phyloP scores from a whole-genome alignment of 768 basidiomycete species.

The Sutorius australiensis region DNA sequence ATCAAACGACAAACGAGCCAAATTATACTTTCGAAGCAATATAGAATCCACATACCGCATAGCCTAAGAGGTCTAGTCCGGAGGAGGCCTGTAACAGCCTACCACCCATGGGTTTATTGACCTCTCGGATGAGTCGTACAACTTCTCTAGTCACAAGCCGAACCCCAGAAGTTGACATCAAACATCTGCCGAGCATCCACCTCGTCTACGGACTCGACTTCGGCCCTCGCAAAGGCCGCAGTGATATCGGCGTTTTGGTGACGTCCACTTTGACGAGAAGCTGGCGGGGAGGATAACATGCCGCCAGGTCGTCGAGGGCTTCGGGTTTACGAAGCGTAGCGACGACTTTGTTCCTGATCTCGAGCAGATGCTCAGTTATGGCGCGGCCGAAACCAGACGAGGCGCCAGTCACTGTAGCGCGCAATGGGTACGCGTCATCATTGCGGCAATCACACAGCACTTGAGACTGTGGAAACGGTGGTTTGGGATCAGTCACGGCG shows the following conservation, averaged over 20 bases:
- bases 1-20: too few species aligned
- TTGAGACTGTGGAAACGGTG: too few species aligned
- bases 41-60: slow-evolving; percentile 18
- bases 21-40: slow-evolving; percentile 22
- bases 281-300: slow-evolving; percentile 19
- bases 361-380: slow-evolving; percentile 33
- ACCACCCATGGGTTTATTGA: slow-evolving; percentile 37
- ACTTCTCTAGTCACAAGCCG: slow-evolving; percentile 29
- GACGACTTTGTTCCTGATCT: slow-evolving; percentile 35
- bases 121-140: slow-evolving; percentile 35
- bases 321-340: slow-evolving; percentile 42
- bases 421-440: not conserved
- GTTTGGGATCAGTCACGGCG: too few species aligned
- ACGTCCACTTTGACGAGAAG: slow-evolving; percentile 36
- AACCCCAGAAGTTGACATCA: slow-evolving; percentile 38
- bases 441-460: not conserved
- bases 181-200: slow-evolving; percentile 32
- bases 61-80: slow-evolving; percentile 26
- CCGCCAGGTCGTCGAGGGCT: slow-evolving; percentile 26
- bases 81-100: slow-evolving; percentile 39
- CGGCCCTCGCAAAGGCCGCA: slow-evolving; percentile 29
- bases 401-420: slow-evolving; percentile 30
- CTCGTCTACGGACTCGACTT: slow-evolving; percentile 36
- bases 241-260: slow-evolving; percentile 20
- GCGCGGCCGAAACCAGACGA: slow-evolving; percentile 38